Percentiles rank a stretch among this genome's conserved stretches.
Conservation (phyloP, 257 asterid genomes). For the Henckelia pumila region DNA sequence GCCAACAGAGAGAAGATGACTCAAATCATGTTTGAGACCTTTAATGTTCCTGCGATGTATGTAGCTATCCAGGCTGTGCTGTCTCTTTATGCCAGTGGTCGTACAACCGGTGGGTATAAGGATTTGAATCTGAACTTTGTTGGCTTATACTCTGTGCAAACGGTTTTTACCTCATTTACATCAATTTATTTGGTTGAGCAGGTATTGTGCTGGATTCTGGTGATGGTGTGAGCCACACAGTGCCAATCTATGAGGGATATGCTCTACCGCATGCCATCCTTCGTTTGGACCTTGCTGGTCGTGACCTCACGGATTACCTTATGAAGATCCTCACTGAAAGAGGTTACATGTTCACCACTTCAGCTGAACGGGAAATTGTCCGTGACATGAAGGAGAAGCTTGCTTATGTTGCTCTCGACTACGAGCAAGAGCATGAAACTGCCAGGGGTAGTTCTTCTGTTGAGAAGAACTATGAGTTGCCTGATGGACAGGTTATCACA, state of each 20-base stretch:
- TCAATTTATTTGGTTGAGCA: conserved; percentile 12
- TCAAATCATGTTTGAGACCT: conserved; percentile 51
- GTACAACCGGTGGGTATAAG: conserved; percentile 42
- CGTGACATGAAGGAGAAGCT: conserved; percentile 48
- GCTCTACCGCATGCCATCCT: conserved; percentile 52
- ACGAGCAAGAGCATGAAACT: conserved; percentile 45
- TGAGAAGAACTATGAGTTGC: conserved; percentile 53
- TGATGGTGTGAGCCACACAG: conserved; percentile 53
- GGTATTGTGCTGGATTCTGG: conserved; percentile 57
- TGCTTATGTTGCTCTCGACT: conserved; percentile 52
- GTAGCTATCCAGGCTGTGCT: conserved; percentile 54
- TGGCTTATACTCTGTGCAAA: not conserved
- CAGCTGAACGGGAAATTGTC: conserved; percentile 58
- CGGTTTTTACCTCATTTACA: not conserved
- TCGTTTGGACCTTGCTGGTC: conserved; percentile 52
- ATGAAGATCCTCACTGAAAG: conserved; percentile 53
- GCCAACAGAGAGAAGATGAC: conserved; percentile 58
- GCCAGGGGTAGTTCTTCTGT: conserved; percentile 47
- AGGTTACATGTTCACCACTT: conserved; percentile 55
- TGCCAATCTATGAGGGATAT: conserved; percentile 50
- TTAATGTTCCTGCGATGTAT: conserved; percentile 50
- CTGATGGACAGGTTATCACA: conserved; percentile 51
- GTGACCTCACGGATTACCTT: conserved; percentile 46
- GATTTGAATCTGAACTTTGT: not conserved
- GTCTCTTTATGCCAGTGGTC: conserved; percentile 55